Evolutionary conservation across 345 rosid genomes (phyloP), one percentile per base, ranked within the genome.

Genomic region (Populus pruinosa): DNA sequence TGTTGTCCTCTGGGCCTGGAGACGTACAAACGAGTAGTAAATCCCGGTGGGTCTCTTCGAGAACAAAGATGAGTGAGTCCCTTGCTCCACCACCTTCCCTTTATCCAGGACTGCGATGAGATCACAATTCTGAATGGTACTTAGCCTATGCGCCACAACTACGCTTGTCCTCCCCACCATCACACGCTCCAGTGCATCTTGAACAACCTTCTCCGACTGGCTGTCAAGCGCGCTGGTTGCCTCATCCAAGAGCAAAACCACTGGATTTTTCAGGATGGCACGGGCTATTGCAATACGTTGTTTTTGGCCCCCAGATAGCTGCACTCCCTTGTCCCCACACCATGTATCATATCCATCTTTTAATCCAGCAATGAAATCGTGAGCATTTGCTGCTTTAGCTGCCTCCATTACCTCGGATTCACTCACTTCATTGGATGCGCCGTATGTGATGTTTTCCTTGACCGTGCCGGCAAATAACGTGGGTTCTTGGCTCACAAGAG

Each of bases 151-250:
- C 1, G 87, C 84, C 31, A 84, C 80, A n/a, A 84, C 82, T 1
- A 84, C 80, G 8, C 82, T 81, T 1, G 84, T 84, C 70, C 86
- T 78, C 62, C 86, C 84, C 23, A 75, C 76, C 86, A 84, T 84
- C 76, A 84, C 68, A 9, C 76, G 74, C 76, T 85, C 85, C 2
- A 85, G 53, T 10, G 87, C 85, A 27, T 85, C 85, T 8, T 82
- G 87, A 16, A 82, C 85, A 25, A 82, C 71, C 43, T 73, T 75
- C 33, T 85, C 87, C 2, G 84, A 70, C 16, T 75, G 72, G 6
- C 77, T 20, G 9, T 85, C 86, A 12, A 85, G 84, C 2, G 88
- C 84, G 21, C 88, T 85, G 1, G 88, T 85, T 2, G 84, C 88
- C 68, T 83, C 84, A 1, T 85, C 88, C 3, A 85, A 36, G 21